These are phyloP conservation scores for Phytomonas francai DNA, from an alignment of 208 protist genomes.

Conservation along the genomic window DNA sequence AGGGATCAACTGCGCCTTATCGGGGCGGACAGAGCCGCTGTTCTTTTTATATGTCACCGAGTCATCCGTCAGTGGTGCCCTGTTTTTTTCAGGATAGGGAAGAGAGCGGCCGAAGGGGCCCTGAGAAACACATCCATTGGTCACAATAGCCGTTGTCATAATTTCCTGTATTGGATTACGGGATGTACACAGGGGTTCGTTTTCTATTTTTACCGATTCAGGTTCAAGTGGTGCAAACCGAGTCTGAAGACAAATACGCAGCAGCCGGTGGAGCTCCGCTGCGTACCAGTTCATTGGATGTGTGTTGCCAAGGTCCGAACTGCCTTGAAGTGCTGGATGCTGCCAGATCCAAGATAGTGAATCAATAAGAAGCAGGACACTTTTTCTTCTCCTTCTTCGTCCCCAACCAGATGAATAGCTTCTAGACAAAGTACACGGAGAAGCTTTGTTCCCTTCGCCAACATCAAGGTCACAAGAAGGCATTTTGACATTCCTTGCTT, in stretches of 20 bases:
- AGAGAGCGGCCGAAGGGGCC: not conserved
- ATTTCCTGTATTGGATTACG: not conserved
- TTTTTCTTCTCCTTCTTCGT: not conserved
- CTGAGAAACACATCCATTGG: not conserved
- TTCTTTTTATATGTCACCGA: not conserved
- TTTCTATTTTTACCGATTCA: not conserved
- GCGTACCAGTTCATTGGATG: conserved; percentile 29
- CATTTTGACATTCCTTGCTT: not conserved
- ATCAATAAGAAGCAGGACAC: conserved; percentile 17
- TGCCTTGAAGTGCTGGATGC: conserved; percentile 11
- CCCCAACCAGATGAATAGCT: not conserved
- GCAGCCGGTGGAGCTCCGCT: conserved; percentile 24
- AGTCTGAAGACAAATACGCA: conserved; percentile 17
- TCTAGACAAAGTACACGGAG: not conserved
- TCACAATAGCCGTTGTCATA: not conserved
- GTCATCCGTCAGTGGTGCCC: not conserved
- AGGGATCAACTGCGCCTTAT: not conserved
- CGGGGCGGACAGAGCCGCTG: not conserved
- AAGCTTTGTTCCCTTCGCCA: not conserved
- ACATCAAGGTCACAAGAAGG: not conserved
- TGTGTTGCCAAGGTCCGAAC: conserved; percentile 7
- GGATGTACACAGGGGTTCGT: not conserved
- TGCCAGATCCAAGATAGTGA: conserved; percentile 15
- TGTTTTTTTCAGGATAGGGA: not conserved
- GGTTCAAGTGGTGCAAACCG: not conserved